Evolutionary conservation across 2,329 filamentous ascomycete genomes (phyloP).

Genomic region (Rachicladosporium sp.): DNA sequence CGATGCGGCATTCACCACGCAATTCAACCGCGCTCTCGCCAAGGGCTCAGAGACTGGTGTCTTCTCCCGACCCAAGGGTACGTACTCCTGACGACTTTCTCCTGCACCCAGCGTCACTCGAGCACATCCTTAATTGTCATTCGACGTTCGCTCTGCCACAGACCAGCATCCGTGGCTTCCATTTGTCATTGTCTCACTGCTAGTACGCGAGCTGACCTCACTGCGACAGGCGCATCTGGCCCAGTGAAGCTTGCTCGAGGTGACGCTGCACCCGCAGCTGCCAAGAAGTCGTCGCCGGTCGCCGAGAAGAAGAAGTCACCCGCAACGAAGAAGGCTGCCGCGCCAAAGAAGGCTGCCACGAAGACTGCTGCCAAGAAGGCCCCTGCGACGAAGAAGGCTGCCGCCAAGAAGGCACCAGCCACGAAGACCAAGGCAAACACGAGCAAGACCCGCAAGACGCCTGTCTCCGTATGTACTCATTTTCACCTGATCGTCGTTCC

Average conservation of each 20-base stretch:
- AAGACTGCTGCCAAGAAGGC: slow-evolving; percentile 29
- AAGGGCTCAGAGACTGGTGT: slow-evolving; percentile 73
- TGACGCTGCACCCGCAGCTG: slow-evolving; percentile 22
- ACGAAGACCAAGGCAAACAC: slow-evolving; percentile 31
- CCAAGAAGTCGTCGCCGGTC: slow-evolving; percentile 23
- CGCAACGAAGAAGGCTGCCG: slow-evolving; percentile 34
- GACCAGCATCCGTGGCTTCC: neutral
- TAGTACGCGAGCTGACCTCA: slow-evolving; percentile 13
- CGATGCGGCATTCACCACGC: slow-evolving; percentile 51
- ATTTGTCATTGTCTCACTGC: neutral
- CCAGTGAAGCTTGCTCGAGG: slow-evolving; percentile 64
- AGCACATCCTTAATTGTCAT: slow-evolving; percentile 1
- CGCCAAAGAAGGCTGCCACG: slow-evolving; percentile 34
- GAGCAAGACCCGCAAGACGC: slow-evolving; percentile 29
- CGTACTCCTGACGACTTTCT: slow-evolving; percentile 24
- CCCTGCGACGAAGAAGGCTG: slow-evolving; percentile 31
- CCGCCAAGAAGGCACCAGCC: slow-evolving; percentile 36
- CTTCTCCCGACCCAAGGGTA: slow-evolving; percentile 86
- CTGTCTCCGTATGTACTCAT: slow-evolving; percentile 23
- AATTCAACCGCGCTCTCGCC: slow-evolving; percentile 79
- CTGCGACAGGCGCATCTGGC: slow-evolving; percentile 58
- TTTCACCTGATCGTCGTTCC: too few relatives aligned
- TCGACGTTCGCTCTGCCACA: too few relatives aligned
- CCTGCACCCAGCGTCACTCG: slow-evolving; percentile 4
- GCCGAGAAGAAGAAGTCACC: slow-evolving; percentile 25